A percentile compares a stretch with the other conserved stretches of the same genome.
Evolutionary conservation across 1,139 yeast species (phyloP).

Genomic region (Sugiyamaella xylanicola): DNA sequence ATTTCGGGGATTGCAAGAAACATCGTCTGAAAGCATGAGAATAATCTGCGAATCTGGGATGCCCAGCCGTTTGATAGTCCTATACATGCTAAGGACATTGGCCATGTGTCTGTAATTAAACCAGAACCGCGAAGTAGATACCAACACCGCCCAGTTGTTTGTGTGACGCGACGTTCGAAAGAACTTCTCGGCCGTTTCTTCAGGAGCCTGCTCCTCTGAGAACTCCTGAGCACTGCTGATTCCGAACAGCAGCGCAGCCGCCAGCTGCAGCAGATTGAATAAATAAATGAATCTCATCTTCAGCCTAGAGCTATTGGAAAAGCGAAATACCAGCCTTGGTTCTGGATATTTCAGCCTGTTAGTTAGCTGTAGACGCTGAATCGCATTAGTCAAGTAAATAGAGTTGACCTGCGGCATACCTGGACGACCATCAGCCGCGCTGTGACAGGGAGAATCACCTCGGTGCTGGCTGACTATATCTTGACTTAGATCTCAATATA

Average conservation of each 20-base stretch:
- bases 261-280: conserved; percentile 3
- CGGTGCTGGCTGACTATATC: too few relatives aligned
- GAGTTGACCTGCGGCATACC: too few relatives aligned
- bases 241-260: not conserved
- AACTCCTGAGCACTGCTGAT: not conserved
- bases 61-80: conserved; percentile 93
- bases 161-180: conserved; percentile 30
- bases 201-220: not conserved
- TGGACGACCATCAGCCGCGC: too few relatives aligned
- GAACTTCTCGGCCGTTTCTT: conserved; percentile 6
- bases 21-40: conserved; percentile 93
- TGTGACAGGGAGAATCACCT: too few relatives aligned
- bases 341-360: too few relatives aligned
- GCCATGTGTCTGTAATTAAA: conserved; percentile 98
- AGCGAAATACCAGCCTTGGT: too few relatives aligned
- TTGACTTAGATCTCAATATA: too few relatives aligned
- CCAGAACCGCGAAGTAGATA: conserved; percentile 96
- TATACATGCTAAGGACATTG: conserved; percentile 86
- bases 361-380: too few relatives aligned
- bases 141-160: conserved; percentile 68
- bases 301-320: too few relatives aligned
- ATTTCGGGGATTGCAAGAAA: conserved; percentile 95
- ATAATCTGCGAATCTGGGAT: conserved; percentile 98
- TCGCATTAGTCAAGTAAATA: too few relatives aligned
- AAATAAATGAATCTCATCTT: conserved; percentile 11